Conservation (phyloP, 1,284 basidiomycete genomes). For the Apiotrichum veenhuisii region DNA sequence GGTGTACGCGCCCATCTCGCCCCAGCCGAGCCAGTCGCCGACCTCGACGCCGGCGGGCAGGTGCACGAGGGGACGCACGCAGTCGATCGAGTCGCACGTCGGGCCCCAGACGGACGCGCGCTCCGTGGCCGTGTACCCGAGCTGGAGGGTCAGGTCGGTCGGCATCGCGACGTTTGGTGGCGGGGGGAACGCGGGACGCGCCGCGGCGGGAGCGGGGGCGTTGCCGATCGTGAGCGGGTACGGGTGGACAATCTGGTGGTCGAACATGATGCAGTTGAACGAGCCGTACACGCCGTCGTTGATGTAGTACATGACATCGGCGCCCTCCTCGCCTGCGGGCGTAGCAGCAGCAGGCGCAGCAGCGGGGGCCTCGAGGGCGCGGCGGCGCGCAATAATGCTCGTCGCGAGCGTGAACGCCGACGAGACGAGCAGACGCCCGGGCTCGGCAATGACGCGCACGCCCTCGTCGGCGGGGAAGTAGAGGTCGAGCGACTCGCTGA, state of each 20-base stretch:
- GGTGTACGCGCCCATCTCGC: slow-evolving; percentile 91
- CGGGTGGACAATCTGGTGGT: slow-evolving; percentile 82
- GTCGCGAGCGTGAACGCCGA: slow-evolving; percentile 89
- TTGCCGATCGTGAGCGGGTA: slow-evolving; percentile 62
- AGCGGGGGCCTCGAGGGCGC: slow-evolving; percentile 29
- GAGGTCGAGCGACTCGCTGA: slow-evolving; percentile 67
- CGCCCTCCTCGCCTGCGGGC: slow-evolving; percentile 39
- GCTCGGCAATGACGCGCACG: slow-evolving; percentile 90
- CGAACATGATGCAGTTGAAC: slow-evolving; percentile 95
- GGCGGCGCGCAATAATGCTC: slow-evolving; percentile 88
- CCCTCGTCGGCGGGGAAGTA: slow-evolving; percentile 76
- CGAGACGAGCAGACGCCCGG: slow-evolving; percentile 90
- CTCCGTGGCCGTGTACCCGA: slow-evolving; percentile 51
- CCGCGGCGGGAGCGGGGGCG: slow-evolving; percentile 29
- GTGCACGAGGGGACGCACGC: slow-evolving; percentile 61
- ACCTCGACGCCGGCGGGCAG: slow-evolving; percentile 66
- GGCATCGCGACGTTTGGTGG: slow-evolving; percentile 48
- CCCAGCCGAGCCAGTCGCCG: slow-evolving; percentile 89
- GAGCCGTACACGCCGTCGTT: slow-evolving; percentile 97
- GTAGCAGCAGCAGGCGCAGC: slow-evolving; percentile 15
- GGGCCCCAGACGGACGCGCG: slow-evolving; percentile 57
- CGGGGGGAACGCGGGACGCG: slow-evolving; percentile 45
- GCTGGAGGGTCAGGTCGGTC: slow-evolving; percentile 45
- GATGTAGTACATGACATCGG: slow-evolving; percentile 71
- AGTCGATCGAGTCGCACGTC: slow-evolving; percentile 89